Evolutionary conservation across 345 rosid genomes (phyloP), one percentile per base, ranked within the genome.

Genomic region (Eucalyptus regnans): DNA sequence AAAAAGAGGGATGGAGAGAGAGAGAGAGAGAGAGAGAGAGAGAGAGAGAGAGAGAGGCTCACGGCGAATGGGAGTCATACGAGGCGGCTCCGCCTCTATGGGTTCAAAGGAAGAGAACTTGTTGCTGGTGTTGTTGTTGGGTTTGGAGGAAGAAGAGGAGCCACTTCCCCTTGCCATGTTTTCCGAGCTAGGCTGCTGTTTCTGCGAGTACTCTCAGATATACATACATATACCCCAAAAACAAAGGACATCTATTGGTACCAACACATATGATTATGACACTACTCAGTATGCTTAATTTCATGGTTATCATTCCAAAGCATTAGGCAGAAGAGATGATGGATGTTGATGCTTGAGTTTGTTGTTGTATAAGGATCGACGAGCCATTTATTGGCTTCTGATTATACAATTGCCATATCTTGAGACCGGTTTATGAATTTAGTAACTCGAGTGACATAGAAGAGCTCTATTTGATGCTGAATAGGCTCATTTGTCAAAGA

Each of bases 11-110:
- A 86, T 50, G 56, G 43, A 56, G 43, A 18, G 46, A 20, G 58
- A 25, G 20, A 25, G 50, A 46, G 43, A 18, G 46, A 20, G 58
- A 25, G 20, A n/a, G n/a, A n/a, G n/a, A n/a, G n/a, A n/a, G n/a
- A 25, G 50, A 46, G 51, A 50, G 87, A 27, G 71, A 62, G 85
- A 89, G 81, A 84, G 87, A 31, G 41, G 91, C 97, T 93, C 64
- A 98, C 99, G 96, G 88, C 95, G 97, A 89, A 94, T 93, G 46
- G 98, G 96, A 60, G 99, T 95, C 93, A 94, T 91, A 91, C 96
- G 92, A 56, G 97, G 96, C 50, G 96, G 90, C 79, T 95, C 95
- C 11, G 92, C 90, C 88, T 95, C 98, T 12, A 90, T 89, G 56
- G 94, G 89, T 87, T 95, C 95, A 10, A 93, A 89, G 22, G 95